Percentiles rank a stretch among this genome's conserved stretches.
Evolutionary conservation across 2,329 filamentous ascomycete genomes (phyloP).

Genomic region (Chaetomiaceae sp.): DNA sequence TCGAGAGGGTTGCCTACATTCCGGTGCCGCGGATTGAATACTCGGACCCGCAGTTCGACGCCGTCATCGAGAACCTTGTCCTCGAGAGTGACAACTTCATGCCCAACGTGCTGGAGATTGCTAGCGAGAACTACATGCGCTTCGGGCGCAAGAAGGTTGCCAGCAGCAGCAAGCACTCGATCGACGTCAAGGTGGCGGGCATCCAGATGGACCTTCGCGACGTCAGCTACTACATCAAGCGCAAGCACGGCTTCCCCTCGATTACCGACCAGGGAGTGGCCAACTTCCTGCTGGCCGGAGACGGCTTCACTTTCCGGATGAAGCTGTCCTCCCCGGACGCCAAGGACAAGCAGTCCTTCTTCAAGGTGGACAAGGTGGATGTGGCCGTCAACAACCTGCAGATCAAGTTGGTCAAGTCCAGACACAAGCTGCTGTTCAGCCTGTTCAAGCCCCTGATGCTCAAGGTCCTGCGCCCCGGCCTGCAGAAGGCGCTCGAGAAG

Average conservation of each 20-base stretch:
- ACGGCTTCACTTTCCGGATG: slow-evolving; percentile 88
- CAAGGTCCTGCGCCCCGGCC: slow-evolving; percentile 73
- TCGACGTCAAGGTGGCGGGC: slow-evolving; percentile 81
- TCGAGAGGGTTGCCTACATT: slow-evolving; percentile 84
- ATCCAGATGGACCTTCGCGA: slow-evolving; percentile 90
- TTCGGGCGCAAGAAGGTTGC: slow-evolving; percentile 86
- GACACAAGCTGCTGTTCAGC: slow-evolving; percentile 84
- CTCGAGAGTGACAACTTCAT: slow-evolving; percentile 96
- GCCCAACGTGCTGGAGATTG: slow-evolving; percentile 84
- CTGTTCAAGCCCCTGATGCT: slow-evolving; percentile 85
- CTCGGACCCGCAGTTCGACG: slow-evolving; percentile 76
- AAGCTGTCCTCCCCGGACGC: slow-evolving; percentile 77
- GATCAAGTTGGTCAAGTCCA: slow-evolving; percentile 90
- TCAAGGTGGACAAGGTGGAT: slow-evolving; percentile 88
- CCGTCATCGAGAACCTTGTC: slow-evolving; percentile 88
- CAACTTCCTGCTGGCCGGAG: slow-evolving; percentile 82
- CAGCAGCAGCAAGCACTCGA: slow-evolving; percentile 73
- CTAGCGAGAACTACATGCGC: slow-evolving; percentile 89
- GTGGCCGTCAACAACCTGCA: slow-evolving; percentile 77
- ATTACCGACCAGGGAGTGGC: slow-evolving; percentile 83
- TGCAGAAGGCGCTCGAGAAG: slow-evolving; percentile 86
- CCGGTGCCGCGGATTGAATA: slow-evolving; percentile 94
- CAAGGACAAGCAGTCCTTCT: slow-evolving; percentile 74
- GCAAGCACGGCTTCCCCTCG: slow-evolving; percentile 87
- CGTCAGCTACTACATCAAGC: slow-evolving; percentile 91